Evolutionary conservation across 1,284 basidiomycete genomes (phyloP), one percentile per base, ranked within the genome.

Genomic region (Apiotrichum sp.): DNA sequence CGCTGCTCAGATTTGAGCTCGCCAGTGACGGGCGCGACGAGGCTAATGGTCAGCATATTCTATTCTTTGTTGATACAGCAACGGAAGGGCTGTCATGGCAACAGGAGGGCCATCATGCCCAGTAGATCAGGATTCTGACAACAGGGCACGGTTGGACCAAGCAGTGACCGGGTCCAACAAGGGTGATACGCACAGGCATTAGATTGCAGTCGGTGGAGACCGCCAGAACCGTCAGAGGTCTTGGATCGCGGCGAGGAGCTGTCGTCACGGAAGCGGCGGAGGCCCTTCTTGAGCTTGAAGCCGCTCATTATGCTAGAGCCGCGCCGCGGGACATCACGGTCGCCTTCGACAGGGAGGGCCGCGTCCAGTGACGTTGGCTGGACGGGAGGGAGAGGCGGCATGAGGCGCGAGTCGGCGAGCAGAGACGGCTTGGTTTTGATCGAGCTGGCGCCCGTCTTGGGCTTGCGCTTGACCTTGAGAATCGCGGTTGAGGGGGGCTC

Each of bases 251-350:
- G 22, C 22, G 22, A 22, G 22, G 22, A 22, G 22, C 22, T 22
- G 46, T 61, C 59, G 49, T 61, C 59, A 40, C 56, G 50, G 52
- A 50, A 59, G 16, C 55, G 55, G 22, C 58, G 52, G 31, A 62
- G 55, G 7, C 58, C 53, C 56, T 57, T 62, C 56, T 57, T 62
- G 43, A 64, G 46, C 53, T 62, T 62, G 61, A 67, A 60, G 5
- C 64, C 59, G 16, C 60, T 56, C 57, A 67, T 65, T 35, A 69
- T 33, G 22, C 22, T 22, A 2, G 63, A 63, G 7, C 62, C 62
- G 47, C 64, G 61, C 57, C 62, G 65, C 46, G 52, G 56, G 47
- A 57, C 47, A 36, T 57, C 46, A 10, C 36, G 35, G 33, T 56
- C 47, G 34, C 48, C 55, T 16, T 6, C 14, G 11, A 13, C 40